These are phyloP conservation scores for Sicyos baderoa DNA, from an alignment of 306 rosid species.

Conservation along the genomic window DNA sequence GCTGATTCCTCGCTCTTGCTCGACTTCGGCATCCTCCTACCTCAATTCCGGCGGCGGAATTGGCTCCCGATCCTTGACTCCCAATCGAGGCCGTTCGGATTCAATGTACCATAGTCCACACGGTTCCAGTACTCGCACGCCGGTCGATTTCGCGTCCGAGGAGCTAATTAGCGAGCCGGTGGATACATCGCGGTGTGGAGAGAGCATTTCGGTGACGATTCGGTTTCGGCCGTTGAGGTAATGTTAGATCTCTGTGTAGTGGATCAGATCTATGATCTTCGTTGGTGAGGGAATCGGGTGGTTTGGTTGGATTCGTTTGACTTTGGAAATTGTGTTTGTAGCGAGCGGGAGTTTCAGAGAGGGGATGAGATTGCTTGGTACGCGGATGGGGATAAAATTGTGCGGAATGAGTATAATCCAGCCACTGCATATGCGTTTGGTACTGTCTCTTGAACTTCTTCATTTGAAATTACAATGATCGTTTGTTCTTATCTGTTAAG, in stretches of 20 bases:
- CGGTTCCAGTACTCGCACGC: conserved; percentile 36
- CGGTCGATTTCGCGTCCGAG: conserved; percentile 65
- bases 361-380: conserved; percentile 97
- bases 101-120: conserved; percentile 44
- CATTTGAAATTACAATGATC: conserved; percentile 1
- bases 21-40: conserved; percentile 73
- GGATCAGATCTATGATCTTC: conserved; percentile 52
- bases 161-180: conserved; percentile 53
- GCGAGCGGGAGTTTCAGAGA: conserved; percentile 92
- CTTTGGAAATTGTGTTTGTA: conserved; percentile 40
- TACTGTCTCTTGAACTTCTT: conserved; percentile 22
- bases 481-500: not conserved
- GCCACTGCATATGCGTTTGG: conserved; percentile 95
- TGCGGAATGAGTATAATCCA: conserved; percentile 85
- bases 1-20: conserved; percentile 75
- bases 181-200: conserved; percentile 60
- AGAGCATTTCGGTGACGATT: conserved; percentile 96
- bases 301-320: conserved; percentile 22
- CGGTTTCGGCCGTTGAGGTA: conserved; percentile 98
- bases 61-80: conserved; percentile 83
- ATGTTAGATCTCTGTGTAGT: conserved; percentile 53
- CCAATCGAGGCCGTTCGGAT: conserved; percentile 64
- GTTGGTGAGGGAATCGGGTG: conserved; percentile 23
- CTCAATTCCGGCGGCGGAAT: conserved; percentile 58
- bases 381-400: conserved; percentile 89